Percentiles rank a stretch among this genome's conserved stretches.
These are phyloP conservation scores for Coprinellus micaceus DNA, from an alignment of 768 basidiomycete species.

Conservation along the genomic window DNA sequence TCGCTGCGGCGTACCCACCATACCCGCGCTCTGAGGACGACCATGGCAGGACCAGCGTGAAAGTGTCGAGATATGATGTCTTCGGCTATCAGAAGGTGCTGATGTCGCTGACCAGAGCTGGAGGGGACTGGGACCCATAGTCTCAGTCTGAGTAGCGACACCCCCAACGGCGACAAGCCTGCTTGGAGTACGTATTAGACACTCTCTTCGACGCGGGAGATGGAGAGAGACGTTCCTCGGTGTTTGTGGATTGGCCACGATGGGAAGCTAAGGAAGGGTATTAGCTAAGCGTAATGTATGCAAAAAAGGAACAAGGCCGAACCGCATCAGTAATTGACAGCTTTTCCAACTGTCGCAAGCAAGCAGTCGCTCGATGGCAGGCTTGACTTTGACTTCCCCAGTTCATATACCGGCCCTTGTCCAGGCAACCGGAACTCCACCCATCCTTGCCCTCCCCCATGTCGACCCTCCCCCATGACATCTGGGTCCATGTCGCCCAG, in stretches of 20 bases:
- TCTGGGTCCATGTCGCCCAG: conserved; percentile 36
- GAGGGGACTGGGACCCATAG: not conserved
- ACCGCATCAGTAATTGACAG: conserved; percentile 11
- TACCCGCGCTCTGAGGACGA: too few relatives aligned
- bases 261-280: conserved; percentile 3
- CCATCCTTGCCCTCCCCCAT: conserved; percentile 3
- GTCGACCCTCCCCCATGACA: conserved; percentile 26
- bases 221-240: conserved; percentile 6
- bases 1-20: too few relatives aligned
- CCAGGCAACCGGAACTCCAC: not conserved
- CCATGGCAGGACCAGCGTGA: too few relatives aligned
- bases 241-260: conserved; percentile 7
- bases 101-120: too few relatives aligned
- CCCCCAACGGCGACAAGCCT: too few relatives aligned
- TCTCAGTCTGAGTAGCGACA: not conserved
- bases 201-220: not conserved
- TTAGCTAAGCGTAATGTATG: conserved; percentile 11
- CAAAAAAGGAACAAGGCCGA: conserved; percentile 12
- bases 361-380: conserved; percentile 8
- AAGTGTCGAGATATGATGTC: too few relatives aligned
- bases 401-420: conserved; percentile 6
- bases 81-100: too few relatives aligned
- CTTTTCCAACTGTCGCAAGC: conserved; percentile 8
- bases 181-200: not conserved
- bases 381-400: conserved; percentile 12